Conservation (phyloP, 768 basidiomycete species). For the Auricularia sp. region DNA sequence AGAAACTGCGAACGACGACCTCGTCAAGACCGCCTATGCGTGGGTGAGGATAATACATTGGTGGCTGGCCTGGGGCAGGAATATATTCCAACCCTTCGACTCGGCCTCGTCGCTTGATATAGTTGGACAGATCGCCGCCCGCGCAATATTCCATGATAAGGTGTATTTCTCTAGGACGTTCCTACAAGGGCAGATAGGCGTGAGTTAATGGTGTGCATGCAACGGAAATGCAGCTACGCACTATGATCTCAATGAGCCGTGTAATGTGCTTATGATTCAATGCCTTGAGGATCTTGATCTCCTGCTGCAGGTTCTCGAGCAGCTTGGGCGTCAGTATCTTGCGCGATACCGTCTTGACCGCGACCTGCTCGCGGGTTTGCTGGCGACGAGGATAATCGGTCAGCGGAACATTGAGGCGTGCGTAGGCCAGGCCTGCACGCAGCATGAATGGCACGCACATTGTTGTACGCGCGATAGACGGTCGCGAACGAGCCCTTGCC, state of each 20-base stretch:
- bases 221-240: conserved; percentile 21
- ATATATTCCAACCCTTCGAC: conserved; percentile 81
- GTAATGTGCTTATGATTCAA: conserved; percentile 92
- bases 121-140: conserved; percentile 90
- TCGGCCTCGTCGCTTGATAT: conserved; percentile 95
- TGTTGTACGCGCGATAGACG: conserved; percentile 89
- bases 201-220: background rate
- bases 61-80: conserved; percentile 56
- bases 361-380: conserved; percentile 72
- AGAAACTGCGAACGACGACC: conserved; percentile 81
- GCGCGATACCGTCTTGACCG: conserved; percentile 89
- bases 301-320: conserved; percentile 94
- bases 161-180: conserved; percentile 48
- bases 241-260: conserved; percentile 84
- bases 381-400: conserved; percentile 21
- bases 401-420: background rate
- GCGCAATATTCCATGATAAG: conserved; percentile 97
- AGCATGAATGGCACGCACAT: conserved; percentile 39
- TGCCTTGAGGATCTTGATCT: conserved; percentile 93
- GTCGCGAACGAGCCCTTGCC: conserved; percentile 94
- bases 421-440: conserved; percentile 4
- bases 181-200: conserved; percentile 15
- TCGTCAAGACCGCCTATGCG: conserved; percentile 83
- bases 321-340: conserved; percentile 84
- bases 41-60: conserved; percentile 86